Conservation (phyloP, 352 stramenopile genomes). For the Globisporangium spinosum region DNA sequence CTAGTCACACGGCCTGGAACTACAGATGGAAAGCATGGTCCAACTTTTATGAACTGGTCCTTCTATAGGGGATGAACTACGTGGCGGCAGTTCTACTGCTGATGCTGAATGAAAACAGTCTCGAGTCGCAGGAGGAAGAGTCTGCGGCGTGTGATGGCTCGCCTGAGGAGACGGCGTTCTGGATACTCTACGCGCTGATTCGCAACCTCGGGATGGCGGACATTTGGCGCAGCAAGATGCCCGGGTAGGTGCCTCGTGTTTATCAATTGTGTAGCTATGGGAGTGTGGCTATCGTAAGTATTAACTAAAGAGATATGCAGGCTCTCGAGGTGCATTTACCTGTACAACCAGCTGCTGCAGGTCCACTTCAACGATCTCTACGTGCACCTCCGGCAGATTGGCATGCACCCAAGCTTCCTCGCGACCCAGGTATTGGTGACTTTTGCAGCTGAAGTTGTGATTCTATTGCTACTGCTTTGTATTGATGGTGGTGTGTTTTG, state of each 20-base stretch:
- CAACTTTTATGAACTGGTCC: not conserved
- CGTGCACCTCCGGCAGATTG: conserved; percentile 64
- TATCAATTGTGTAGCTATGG: not conserved
- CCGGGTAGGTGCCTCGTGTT: conserved; percentile 33
- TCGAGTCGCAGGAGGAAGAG: not conserved
- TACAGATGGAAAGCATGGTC: not conserved
- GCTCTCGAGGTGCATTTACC: conserved; percentile 66
- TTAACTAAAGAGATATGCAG: conserved; percentile 16
- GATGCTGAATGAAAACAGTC: conserved; percentile 26
- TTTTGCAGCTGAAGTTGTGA: not conserved
- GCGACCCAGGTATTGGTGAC: conserved; percentile 53
- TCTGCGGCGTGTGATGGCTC: conserved; percentile 17
- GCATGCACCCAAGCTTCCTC: conserved; percentile 78
- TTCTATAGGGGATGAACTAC: conserved; percentile 79
- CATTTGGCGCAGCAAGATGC: conserved; percentile 77
- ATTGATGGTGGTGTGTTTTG: not conserved
- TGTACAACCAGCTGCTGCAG: conserved; percentile 71
- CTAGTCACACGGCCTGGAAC: not conserved
- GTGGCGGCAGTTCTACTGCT: conserved; percentile 62
- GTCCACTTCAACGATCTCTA: conserved; percentile 65
- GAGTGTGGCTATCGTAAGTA: not conserved
- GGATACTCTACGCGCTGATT: conserved; percentile 55
- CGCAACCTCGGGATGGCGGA: conserved; percentile 51
- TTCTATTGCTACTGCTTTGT: not conserved
- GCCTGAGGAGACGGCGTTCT: conserved; percentile 58